phyloP scores from a whole-genome alignment of 176 grass and related monocot genomes.

The Leersia perrieri region DNA sequence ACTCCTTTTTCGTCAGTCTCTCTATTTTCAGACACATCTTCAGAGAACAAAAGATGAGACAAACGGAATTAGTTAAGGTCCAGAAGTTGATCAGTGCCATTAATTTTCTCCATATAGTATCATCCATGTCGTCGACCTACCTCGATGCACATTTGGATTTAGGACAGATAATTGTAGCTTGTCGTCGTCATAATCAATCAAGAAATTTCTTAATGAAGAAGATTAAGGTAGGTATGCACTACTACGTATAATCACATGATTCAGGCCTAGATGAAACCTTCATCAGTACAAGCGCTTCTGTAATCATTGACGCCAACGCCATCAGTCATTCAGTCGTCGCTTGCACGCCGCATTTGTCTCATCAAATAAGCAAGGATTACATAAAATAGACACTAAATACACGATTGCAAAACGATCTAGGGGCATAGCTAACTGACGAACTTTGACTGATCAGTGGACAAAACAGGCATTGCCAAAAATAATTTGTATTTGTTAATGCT shows the following conservation, averaged over 20 bases:
- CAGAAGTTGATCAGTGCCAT: not conserved
- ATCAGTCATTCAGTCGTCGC: not conserved
- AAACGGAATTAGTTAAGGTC: not conserved
- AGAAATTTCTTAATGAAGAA: not conserved
- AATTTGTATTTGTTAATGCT: not conserved
- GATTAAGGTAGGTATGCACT: not conserved
- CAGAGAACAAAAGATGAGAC: not conserved
- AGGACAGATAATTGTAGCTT: not conserved
- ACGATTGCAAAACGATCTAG: not conserved
- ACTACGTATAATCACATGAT: not conserved
- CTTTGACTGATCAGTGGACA: not conserved
- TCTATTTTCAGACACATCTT: not conserved
- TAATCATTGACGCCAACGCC: not conserved
- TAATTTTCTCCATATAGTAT: not conserved
- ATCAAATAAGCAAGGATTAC: not conserved
- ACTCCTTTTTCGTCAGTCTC: not conserved
- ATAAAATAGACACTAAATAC: not conserved
- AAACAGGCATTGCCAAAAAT: not conserved
- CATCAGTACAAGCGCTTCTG: not conserved
- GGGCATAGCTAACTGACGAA: not conserved
- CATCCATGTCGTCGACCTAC: not conserved
- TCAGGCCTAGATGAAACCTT: slow-evolving; percentile 9
- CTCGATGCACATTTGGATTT: not conserved
- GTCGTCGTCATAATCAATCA: not conserved
- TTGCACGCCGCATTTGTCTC: not conserved